Base-by-base conservation (phyloP, 768 basidiomycete genomes). In the Mycena galopus region DNA sequence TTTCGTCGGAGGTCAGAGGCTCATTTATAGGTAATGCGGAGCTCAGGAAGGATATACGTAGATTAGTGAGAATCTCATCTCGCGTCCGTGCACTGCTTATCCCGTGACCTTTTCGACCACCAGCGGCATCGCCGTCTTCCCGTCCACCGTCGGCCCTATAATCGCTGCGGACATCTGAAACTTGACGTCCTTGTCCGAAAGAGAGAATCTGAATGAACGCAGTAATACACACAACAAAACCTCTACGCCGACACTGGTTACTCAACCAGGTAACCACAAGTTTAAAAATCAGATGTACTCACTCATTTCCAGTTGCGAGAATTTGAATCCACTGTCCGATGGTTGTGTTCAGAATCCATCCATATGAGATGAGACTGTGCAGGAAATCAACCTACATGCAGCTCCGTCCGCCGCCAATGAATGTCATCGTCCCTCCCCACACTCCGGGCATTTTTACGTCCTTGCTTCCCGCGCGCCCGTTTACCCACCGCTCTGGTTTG, bases 231-330 rank as follows among this genome's bases (percentile, higher is more conserved):
- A 65, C 35, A 65, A 17, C 37, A 65, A n/a, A 14, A 65, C 64
- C 64, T 65, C 64, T 65, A 19, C 12, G 14, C 35, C 3, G 4
- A 37, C 10, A 37, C 35, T 37, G 35, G 35, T 37, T 37, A 37
- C 35, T 37, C 35, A 37, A 37, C 35, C 35, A 37, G 14, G 35
- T 4, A 37, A 37, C 35, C 35, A 37, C 35, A 37, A 37, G 35
- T 37, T 37, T 14, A 14, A 37, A 37, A 37, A 1, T 1, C 21
- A 27, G 9, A 23, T 25, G 23, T 23, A 80, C 85, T 27, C 75
- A 88, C 88, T 88, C 81, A 88, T 87, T 75, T 88, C 88, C 9
- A 89, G 79, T 71, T 88, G 85, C 2, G 87, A 84, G 79, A 90
- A 88, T 74, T 88, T 88, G 81, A 88, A 88, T 0, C 87, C 88